phyloP scores from a whole-genome alignment of 2,329 filamentous ascomycete genomes.

The Pseudocercospora vitis region DNA sequence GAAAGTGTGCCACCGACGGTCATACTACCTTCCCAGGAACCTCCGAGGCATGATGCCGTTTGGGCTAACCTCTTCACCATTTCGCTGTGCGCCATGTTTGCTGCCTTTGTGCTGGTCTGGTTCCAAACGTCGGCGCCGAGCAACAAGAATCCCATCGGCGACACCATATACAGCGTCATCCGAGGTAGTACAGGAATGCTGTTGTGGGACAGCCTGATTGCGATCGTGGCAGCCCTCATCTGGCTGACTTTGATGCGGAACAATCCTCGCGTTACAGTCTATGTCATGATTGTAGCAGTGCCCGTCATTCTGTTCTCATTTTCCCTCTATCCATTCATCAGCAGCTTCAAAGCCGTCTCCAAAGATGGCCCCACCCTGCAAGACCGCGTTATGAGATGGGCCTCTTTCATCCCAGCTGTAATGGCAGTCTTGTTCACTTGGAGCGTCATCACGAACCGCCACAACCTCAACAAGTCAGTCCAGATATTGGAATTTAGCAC shows the following conservation, averaged over 20 bases:
- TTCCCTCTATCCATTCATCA: constrained; percentile 85
- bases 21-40: constrained; percentile 62
- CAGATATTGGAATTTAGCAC: constrained; percentile 90
- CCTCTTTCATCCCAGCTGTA: constrained; percentile 72
- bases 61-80: constrained; percentile 91
- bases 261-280: constrained; percentile 82
- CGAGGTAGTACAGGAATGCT: constrained; percentile 86
- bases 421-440: constrained; percentile 79
- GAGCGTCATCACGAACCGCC: constrained; percentile 75
- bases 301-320: constrained; percentile 86
- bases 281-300: constrained; percentile 76
- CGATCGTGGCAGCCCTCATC: constrained; percentile 79
- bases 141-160: constrained; percentile 70
- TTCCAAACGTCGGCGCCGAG: constrained; percentile 77
- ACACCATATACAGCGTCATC: constrained; percentile 90
- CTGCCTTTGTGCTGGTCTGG: constrained; percentile 85
- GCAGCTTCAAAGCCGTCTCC: constrained; percentile 77
- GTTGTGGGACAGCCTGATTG: constrained; percentile 86
- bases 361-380: constrained; percentile 79
- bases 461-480: constrained; percentile 78
- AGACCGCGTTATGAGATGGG: constrained; percentile 85
- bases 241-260: constrained; percentile 88
- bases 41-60: constrained; percentile 82
- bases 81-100: constrained; percentile 76
- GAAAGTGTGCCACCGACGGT: constrained; percentile 60